Percentiles rank a stretch among this genome's conserved stretches.
phyloP scores from a whole-genome alignment of 345 rosid species.

The Brassica carinata region DNA sequence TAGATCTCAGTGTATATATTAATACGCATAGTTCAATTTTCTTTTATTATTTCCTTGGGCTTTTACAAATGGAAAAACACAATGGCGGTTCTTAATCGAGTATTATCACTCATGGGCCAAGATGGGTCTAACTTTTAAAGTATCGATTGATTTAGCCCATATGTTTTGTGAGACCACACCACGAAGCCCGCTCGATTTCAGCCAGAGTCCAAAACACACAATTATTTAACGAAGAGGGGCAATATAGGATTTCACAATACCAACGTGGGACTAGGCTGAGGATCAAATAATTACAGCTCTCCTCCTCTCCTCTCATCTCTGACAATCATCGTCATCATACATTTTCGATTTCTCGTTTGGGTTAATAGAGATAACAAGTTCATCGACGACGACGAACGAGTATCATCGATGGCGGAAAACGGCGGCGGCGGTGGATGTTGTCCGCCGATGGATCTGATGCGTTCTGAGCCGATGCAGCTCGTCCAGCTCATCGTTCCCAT shows the following conservation, averaged over 20 bases:
- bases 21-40: constrained; percentile 16
- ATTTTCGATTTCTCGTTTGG: constrained; percentile 9
- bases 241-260: not conserved
- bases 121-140: not conserved
- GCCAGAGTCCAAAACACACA: not conserved
- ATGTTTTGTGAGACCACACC: not conserved
- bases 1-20: constrained; percentile 13
- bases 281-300: constrained; percentile 23
- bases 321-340: constrained; percentile 11
- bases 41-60: not conserved
- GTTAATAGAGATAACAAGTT: not conserved
- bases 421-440: constrained; percentile 55
- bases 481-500: constrained; percentile 90
- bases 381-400: constrained; percentile 17
- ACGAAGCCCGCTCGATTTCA: not conserved
- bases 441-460: constrained; percentile 93
- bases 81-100: not conserved
- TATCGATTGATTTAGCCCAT: not conserved
- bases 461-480: constrained; percentile 95
- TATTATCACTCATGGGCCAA: constrained; percentile 1
- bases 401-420: constrained; percentile 52
- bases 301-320: constrained; percentile 6
- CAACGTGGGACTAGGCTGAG: not conserved
- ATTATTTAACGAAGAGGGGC: not conserved
- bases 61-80: not conserved